Percentiles rank a stretch among this genome's conserved stretches.
phyloP scores from a whole-genome alignment of 1,284 basidiomycete genomes.

The Irpex sp. region DNA sequence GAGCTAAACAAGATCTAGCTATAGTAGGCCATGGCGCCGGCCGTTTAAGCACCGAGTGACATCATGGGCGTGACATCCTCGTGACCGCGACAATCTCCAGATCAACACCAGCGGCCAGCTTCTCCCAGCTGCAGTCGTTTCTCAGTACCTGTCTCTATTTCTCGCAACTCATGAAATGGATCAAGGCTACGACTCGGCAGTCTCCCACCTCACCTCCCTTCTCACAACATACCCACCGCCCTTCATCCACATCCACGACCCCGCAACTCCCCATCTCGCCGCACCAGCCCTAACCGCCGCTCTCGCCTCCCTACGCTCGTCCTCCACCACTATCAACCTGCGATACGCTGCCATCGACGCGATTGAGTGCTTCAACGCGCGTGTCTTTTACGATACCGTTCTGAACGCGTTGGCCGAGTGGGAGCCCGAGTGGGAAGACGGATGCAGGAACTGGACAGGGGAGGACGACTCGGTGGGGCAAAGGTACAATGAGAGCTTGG shows the following conservation, averaged over 20 bases:
- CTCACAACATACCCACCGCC: constrained; percentile 52
- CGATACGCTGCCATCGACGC: constrained; percentile 52
- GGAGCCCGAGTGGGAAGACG: constrained; percentile 53
- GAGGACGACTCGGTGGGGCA: constrained; percentile 27
- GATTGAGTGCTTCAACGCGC: constrained; percentile 61
- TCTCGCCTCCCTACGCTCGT: constrained; percentile 12
- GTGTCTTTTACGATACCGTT: constrained; percentile 66
- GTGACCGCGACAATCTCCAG: neutral
- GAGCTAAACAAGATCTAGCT: neutral
- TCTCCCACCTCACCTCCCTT: constrained; percentile 42
- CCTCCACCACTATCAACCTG: constrained; percentile 23
- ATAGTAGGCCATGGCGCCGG: neutral
- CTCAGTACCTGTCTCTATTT: too few relatives aligned
- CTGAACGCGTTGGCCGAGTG: constrained; percentile 58
- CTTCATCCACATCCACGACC: constrained; percentile 72
- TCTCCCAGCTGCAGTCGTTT: too few relatives aligned
- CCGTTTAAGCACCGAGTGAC: neutral
- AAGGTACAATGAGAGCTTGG: constrained; percentile 58
- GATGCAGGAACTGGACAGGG: constrained; percentile 52
- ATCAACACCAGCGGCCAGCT: too few relatives aligned
- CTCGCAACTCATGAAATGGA: neutral
- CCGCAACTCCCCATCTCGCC: constrained; percentile 46
- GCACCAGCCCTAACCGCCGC: constrained; percentile 35
- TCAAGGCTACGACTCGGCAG: constrained; percentile 28
- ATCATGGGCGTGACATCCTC: neutral